Evolutionary conservation across 768 basidiomycete genomes (phyloP).

Genomic region (Tricholoma matsutake): DNA sequence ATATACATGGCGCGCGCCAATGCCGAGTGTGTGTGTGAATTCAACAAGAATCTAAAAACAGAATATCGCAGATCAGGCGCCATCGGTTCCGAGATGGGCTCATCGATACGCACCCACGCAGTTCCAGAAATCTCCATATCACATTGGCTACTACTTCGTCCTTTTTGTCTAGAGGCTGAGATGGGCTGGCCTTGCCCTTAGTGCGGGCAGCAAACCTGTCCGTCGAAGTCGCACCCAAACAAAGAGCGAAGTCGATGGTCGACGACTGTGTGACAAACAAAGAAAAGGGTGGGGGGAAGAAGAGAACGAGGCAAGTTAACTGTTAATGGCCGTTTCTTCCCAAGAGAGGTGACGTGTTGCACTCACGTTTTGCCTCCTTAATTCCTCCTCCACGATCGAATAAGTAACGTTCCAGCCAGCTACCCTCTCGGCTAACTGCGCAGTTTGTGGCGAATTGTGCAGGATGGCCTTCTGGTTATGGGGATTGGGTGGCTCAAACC

Average conservation of each 20-base stretch:
- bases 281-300: conserved; percentile 10
- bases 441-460: conserved; percentile 78
- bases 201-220: conserved; percentile 83
- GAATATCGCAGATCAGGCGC: conserved; percentile 7
- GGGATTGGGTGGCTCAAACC: conserved; percentile 65
- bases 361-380: conserved; percentile 93
- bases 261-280: conserved; percentile 62
- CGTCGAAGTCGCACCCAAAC: conserved; percentile 84
- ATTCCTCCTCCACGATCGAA: conserved; percentile 84
- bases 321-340: conserved; percentile 25
- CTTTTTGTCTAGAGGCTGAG: conserved; percentile 83
- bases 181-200: conserved; percentile 53
- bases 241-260: conserved; percentile 94
- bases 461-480: conserved; percentile 54
- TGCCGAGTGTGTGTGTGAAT: conserved; percentile 84
- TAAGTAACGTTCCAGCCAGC: conserved; percentile 88
- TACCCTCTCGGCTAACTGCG: conserved; percentile 85
- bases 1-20: conserved; percentile 89
- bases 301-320: conserved; percentile 14
- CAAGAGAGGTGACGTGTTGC: conserved; percentile 9
- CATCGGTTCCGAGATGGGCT: conserved; percentile 4
- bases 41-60: conserved; percentile 72
- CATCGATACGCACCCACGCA: conserved; percentile 72
- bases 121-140: conserved; percentile 96
- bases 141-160: conserved; percentile 98